Base-by-base conservation (phyloP, 1,284 basidiomycete species). In the Ganoderma sinense region DNA sequence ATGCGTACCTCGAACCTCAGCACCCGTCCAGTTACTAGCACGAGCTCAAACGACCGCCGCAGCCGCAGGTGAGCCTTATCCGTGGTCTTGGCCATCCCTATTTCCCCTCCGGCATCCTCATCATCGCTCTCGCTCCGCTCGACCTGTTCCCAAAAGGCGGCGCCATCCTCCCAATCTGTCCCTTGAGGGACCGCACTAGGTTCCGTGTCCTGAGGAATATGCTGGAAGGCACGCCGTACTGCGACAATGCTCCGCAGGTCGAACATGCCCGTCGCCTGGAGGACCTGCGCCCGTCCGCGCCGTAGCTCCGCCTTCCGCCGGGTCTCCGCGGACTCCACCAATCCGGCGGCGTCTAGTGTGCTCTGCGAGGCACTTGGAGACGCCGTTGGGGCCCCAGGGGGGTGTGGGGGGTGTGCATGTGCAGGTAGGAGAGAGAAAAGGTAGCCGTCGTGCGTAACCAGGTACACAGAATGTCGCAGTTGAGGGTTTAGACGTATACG, bases 1-100 rank as follows among this genome's bases (percentile, higher is more conserved):
- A 53, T 70, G 65, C 74, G 36, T 71, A 92, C 93, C 87, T 97
- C 95, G 67, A 94, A 94, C 51, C 92, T 85, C 66, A 95, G 79
- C 31, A 93, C 84, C 64, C 86, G 83, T 7, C 94, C 94, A 40
- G 88, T 91, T 26, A 84, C 86, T 74, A 95, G 83, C 58, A 93
- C 81, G 43, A 97, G 79, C 78, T 96, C 94, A 74, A 97, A 95
- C 23, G 91, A 91, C 64, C 95, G 85, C 69, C 87, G 86, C 82
- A 90, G 88, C 70, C 85, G 87, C 70, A 91, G 66, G 41, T 81
- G 79, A n/a, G 74, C 72, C 73, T 86, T 89, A 75, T 91, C 85
- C 16, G 74, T 77, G 8, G 76, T 76, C 36, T 79, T 81, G 18
- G 74, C 79, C 23, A 92, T 76, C 0, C 82, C 88, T 33, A 86